These are phyloP conservation scores for Ustilago tritici DNA, from an alignment of 1,284 basidiomycete species.

Conservation along the genomic window DNA sequence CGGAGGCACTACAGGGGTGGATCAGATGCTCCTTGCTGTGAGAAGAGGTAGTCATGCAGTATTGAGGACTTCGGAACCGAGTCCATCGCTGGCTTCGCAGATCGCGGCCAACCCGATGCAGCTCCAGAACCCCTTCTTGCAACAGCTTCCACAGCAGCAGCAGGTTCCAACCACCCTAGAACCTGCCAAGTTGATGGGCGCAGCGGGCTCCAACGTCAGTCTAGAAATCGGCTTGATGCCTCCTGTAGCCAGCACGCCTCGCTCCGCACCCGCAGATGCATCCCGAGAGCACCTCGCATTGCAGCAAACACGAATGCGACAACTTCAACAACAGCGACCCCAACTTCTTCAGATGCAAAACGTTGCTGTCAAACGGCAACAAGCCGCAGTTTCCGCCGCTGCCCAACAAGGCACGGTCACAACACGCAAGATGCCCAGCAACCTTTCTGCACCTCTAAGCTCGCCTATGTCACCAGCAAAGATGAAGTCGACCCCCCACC, in stretches of 20 bases:
- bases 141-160: conserved; percentile 18
- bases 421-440: conserved; percentile 32
- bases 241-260: conserved; percentile 29
- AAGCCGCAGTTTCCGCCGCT: background rate
- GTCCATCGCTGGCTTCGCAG: conserved; percentile 40
- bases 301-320: conserved; percentile 37
- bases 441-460: conserved; percentile 30
- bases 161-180: conserved; percentile 29
- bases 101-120: conserved; percentile 54
- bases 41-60: conserved; percentile 22
- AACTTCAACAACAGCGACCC: conserved; percentile 40
- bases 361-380: conserved; percentile 7
- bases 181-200: conserved; percentile 28
- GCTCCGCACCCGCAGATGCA: conserved; percentile 37
- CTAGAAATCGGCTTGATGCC: conserved; percentile 16
- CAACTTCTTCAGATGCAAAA: conserved; percentile 40
- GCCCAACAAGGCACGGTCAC: conserved; percentile 18
- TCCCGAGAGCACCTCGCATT: conserved; percentile 28
- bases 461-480: conserved; percentile 48
- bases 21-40: conserved; percentile 31
- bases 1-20: conserved; percentile 1
- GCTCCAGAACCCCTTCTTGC: conserved; percentile 38
- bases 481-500: conserved; percentile 56
- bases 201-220: conserved; percentile 1
- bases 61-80: conserved; percentile 29